These are phyloP conservation scores for Tetrahymena malaccensis DNA, from an alignment of 73 alveolate genomes.

Conservation along the genomic window DNA sequence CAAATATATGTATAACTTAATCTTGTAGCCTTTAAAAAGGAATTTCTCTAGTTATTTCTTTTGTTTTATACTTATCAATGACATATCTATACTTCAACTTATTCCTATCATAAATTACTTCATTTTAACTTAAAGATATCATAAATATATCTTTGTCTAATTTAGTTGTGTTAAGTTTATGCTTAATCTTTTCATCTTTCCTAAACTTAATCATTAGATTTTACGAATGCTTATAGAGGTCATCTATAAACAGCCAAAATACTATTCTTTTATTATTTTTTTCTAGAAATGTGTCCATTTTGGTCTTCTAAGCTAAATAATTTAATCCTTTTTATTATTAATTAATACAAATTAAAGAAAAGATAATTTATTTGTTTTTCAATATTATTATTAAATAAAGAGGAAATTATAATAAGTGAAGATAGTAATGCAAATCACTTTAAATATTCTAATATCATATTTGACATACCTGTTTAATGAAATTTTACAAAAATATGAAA, in stretches of 20 bases:
- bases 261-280: not conserved
- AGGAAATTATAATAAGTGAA: not conserved
- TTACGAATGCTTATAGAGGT: not conserved
- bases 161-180: not conserved
- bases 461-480: too few relatives aligned
- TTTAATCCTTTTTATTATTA: too few relatives aligned
- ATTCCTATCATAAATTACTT: not conserved
- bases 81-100: not conserved
- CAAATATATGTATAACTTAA: not conserved
- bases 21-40: not conserved
- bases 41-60: not conserved
- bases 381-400: too few relatives aligned
- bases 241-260: not conserved
- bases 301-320: not conserved
- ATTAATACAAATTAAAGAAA: too few relatives aligned
- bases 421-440: not conserved
- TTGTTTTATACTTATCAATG: not conserved
- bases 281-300: not conserved
- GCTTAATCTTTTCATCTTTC: not conserved
- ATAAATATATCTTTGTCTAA: not conserved
- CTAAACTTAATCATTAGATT: not conserved
- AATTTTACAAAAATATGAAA: too few relatives aligned
- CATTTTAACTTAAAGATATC: not conserved
- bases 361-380: not conserved
- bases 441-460: not conserved